A percentile compares a stretch with the other conserved stretches of the same genome.
These are phyloP conservation scores for Bipolaris gigantea DNA, from an alignment of 2,329 filamentous ascomycete genomes.

Conservation along the genomic window DNA sequence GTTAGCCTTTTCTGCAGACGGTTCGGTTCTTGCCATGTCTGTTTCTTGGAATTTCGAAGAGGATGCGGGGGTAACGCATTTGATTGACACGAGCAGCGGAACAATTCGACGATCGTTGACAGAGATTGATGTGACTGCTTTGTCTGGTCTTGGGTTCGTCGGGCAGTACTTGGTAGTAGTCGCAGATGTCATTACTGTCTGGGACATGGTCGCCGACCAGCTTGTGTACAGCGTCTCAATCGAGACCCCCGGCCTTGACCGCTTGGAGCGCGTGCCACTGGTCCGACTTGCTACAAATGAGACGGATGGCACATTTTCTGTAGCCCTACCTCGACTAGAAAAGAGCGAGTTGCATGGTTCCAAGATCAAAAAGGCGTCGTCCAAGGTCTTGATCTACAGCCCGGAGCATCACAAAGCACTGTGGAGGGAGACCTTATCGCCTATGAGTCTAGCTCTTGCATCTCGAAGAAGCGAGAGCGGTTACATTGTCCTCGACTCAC, in stretches of 20 bases:
- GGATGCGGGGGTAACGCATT: slow-evolving; percentile 66
- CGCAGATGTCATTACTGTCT: slow-evolving; percentile 73
- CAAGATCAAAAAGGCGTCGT: slow-evolving; percentile 45
- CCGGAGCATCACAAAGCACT: slow-evolving; percentile 62
- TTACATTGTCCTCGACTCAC: slow-evolving; percentile 75
- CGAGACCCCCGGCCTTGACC: slow-evolving; percentile 38
- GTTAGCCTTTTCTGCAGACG: slow-evolving; percentile 67
- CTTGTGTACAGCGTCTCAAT: slow-evolving; percentile 68
- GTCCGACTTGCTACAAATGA: slow-evolving; percentile 72
- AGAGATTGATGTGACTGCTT: slow-evolving; percentile 65
- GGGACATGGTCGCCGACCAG: slow-evolving; percentile 80
- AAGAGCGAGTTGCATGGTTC: slow-evolving; percentile 33
- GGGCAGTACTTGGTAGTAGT: slow-evolving; percentile 75
- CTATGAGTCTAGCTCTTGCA: slow-evolving; percentile 67
- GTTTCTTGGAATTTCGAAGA: slow-evolving; percentile 40
- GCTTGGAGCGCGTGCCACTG: slow-evolving; percentile 46
- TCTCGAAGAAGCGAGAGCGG: slow-evolving; percentile 67
- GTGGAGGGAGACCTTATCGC: slow-evolving; percentile 57
- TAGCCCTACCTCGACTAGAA: slow-evolving; percentile 45
- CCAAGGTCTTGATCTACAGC: slow-evolving; percentile 66
- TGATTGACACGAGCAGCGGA: slow-evolving; percentile 74
- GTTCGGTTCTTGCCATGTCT: slow-evolving; percentile 40
- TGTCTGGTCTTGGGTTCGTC: slow-evolving; percentile 71
- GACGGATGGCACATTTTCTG: slow-evolving; percentile 49
- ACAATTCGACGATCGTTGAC: slow-evolving; percentile 67